Conservation (phyloP, 1,284 basidiomycete genomes). For the Cryptococcus sp. region DNA sequence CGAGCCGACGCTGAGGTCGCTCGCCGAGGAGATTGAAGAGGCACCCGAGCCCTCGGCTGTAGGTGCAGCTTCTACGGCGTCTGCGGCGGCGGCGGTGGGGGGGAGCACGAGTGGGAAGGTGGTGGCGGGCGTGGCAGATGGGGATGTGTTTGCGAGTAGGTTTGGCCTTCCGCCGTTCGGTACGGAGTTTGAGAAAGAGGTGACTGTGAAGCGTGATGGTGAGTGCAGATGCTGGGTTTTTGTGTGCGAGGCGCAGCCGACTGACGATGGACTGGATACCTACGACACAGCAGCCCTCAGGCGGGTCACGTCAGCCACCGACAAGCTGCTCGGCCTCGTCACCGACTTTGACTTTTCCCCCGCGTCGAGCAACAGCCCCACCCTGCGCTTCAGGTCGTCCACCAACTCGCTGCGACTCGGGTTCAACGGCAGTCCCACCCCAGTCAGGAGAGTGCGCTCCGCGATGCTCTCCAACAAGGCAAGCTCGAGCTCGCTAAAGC, state of each 20-base stretch:
- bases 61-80: too few species aligned
- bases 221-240: slow-evolving; percentile 1
- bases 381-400: slow-evolving; percentile 18
- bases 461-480: slow-evolving; percentile 23
- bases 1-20: slow-evolving; percentile 12
- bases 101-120: not conserved
- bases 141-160: slow-evolving; percentile 13
- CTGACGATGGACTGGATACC: too few species aligned
- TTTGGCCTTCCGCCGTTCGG: slow-evolving; percentile 8
- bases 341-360: slow-evolving; percentile 28
- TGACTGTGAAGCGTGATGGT: slow-evolving; percentile 7
- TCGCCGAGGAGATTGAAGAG: slow-evolving; percentile 30
- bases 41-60: slow-evolving; percentile 5
- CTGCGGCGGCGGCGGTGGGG: too few species aligned
- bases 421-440: slow-evolving; percentile 29
- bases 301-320: slow-evolving; percentile 35
- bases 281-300: slow-evolving; percentile 20
- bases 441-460: slow-evolving; percentile 27
- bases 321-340: slow-evolving; percentile 32
- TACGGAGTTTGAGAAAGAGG: not conserved
- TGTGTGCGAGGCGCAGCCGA: not conserved
- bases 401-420: slow-evolving; percentile 19
- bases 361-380: slow-evolving; percentile 10
- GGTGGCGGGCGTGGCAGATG: not conserved
- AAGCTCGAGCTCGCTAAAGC: slow-evolving; percentile 24